Evolutionary conservation across 2,329 filamentous ascomycete species (phyloP), one percentile per base, ranked within the genome.

Genomic region (Penicillium olsonii): DNA sequence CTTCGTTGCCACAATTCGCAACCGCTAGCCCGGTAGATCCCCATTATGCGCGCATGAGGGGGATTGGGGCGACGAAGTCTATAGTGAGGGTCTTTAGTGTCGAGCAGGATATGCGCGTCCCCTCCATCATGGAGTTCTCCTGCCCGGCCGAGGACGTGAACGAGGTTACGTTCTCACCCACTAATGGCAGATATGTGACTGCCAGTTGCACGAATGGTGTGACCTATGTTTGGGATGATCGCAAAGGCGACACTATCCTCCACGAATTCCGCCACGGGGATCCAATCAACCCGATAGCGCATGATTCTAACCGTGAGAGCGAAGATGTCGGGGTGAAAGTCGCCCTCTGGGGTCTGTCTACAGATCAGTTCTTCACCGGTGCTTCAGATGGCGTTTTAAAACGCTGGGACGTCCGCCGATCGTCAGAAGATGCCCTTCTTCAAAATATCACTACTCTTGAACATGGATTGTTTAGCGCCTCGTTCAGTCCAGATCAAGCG

Each of bases 141-240:
- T 85, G 82, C 56, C 76, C 76, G 19, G 82, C 83, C 0, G 60
- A 76, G 7, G 83, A 86, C 62, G 83, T 85, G 56, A 85, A 85
- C 48, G 81, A 84, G 49, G 70, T 85, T 1, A 69, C 78, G 0
- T 80, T 78, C 56, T 80, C 76, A 49, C 73, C 72, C 1, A 49
- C 78, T 1, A 73, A 35, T 8, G 27, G 42, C 14, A 40, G 76
- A 31, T 71, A 83, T 46, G 68, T 85, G 11, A 79, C 81, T 7
- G 81, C 80, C 11, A 81, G 82, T 10, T 84, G 82, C 53, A 85
- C 83, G 0, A 75, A 84, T 62, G 81, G 82, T 2, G 71, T 71
- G 24, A 79, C 80, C 0, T 85, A 84, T 62, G 70, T 85, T 5
- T 86, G 82, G 82, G 83, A 86, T 60, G 63, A 72, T 22, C 78